Conservation (phyloP, 139 green algal genomes). For the Chlamydomonas schloesseri region DNA sequence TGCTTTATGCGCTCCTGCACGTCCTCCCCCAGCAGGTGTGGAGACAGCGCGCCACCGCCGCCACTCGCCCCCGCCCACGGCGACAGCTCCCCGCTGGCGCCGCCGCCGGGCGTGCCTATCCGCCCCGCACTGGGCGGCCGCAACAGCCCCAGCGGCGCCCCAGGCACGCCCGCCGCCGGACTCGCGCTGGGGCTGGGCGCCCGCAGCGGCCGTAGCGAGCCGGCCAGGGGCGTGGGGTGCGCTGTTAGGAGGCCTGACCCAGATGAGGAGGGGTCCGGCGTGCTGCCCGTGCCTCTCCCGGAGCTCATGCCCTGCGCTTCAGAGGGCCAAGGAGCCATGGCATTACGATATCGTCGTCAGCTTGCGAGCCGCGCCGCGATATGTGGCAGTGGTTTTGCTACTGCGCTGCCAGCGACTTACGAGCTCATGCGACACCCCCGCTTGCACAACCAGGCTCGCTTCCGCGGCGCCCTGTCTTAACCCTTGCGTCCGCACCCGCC, state of each 20-base stretch:
- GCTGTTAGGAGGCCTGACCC: neutral
- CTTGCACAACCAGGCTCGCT: too few species aligned
- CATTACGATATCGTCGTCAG: slow-evolving; percentile 14
- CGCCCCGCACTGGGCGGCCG: slow-evolving; percentile 16
- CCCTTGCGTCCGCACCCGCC: too few species aligned
- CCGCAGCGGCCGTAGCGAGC: slow-evolving; percentile 19
- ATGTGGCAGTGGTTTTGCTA: too few species aligned
- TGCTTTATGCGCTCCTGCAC: slow-evolving; percentile 36
- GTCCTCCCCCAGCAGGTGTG: slow-evolving; percentile 20
- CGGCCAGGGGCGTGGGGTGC: neutral
- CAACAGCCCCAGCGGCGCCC: neutral
- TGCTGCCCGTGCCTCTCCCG: neutral
- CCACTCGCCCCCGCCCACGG: neutral
- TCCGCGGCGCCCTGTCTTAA: too few species aligned
- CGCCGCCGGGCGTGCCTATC: neutral
- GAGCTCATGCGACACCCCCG: neutral
- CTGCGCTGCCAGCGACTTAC: too few species aligned
- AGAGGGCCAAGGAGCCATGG: slow-evolving; percentile 17
- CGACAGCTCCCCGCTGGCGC: slow-evolving; percentile 11
- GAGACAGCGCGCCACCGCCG: neutral
- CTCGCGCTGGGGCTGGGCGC: slow-evolving; percentile 11
- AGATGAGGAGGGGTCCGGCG: neutral
- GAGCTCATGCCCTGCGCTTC: slow-evolving; percentile 43
- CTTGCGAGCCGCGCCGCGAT: neutral
- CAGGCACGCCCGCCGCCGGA: neutral